phyloP scores from a whole-genome alignment of 176 grass and related monocot species.

The Hyparrhenia diplandra region DNA sequence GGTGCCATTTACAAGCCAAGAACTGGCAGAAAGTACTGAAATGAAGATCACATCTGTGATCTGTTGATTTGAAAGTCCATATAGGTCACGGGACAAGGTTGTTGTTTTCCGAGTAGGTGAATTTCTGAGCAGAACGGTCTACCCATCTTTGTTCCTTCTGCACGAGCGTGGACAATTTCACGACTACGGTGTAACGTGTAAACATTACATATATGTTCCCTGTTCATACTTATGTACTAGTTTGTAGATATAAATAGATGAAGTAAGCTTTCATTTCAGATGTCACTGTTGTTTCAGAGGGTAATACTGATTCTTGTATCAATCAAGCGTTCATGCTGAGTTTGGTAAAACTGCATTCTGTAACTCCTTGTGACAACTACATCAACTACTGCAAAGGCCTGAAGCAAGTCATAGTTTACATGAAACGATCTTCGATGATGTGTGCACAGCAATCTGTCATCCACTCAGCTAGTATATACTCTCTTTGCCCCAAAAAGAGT shows the following conservation, averaged over 20 bases:
- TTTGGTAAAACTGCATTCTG: neutral
- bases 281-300: neutral
- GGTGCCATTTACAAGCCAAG: neutral
- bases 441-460: no score
- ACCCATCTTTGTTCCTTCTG: neutral
- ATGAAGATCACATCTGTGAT: neutral
- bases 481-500: no score
- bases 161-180: neutral
- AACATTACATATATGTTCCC: neutral
- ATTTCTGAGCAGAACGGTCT: slow-evolving; percentile 6
- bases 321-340: neutral
- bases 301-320: no score
- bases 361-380: neutral
- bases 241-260: slow-evolving; percentile 13
- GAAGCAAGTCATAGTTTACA: no score
- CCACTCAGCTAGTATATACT: no score
- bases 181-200: neutral
- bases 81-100: neutral
- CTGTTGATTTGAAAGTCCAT: neutral
- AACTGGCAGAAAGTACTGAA: neutral
- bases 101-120: neutral
- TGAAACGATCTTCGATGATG: no score
- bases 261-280: neutral
- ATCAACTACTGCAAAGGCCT: no score
- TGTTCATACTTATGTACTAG: neutral